Conservation (phyloP, 1,284 basidiomycete species). For the Rhodotorula sp. region DNA sequence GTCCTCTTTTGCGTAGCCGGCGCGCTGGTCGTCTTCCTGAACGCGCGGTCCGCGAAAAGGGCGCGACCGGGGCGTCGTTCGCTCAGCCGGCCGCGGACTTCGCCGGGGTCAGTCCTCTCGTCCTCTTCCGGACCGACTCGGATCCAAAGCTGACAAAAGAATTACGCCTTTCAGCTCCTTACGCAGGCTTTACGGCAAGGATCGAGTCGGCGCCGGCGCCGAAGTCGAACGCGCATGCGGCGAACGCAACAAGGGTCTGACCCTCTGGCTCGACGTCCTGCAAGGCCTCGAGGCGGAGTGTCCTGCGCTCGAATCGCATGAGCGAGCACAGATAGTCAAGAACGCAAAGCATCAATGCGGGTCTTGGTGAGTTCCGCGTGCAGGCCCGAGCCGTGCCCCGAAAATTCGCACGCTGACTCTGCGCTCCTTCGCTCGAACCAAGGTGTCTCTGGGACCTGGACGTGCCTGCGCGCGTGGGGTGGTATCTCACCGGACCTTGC, state of each 20-base stretch:
- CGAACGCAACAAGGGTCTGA: neutral
- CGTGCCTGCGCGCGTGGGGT: neutral
- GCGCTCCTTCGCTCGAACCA: neutral
- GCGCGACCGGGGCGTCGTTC: too few species aligned
- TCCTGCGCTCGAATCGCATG: neutral
- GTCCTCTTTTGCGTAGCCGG: too few species aligned
- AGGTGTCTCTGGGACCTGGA: conserved; percentile 3
- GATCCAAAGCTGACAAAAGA: neutral
- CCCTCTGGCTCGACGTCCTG: neutral
- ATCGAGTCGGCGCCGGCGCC: neutral
- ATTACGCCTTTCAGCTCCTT: neutral
- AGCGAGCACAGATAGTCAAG: neutral
- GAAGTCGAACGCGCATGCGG: neutral
- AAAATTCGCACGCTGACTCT: neutral
- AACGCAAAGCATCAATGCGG: conserved; percentile 1
- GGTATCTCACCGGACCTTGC: neutral
- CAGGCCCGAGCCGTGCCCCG: too few species aligned
- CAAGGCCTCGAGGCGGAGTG: neutral
- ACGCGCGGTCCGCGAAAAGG: too few species aligned
- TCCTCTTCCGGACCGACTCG: too few species aligned
- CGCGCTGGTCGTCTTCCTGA: too few species aligned
- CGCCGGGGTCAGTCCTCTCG: too few species aligned
- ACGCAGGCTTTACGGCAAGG: neutral
- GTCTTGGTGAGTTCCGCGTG: neutral
- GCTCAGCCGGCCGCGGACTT: too few species aligned